Evolutionary conservation across 2,329 filamentous ascomycete genomes (phyloP), one percentile per base, ranked within the genome.

Genomic region (Davidsoniella eucalypti): DNA sequence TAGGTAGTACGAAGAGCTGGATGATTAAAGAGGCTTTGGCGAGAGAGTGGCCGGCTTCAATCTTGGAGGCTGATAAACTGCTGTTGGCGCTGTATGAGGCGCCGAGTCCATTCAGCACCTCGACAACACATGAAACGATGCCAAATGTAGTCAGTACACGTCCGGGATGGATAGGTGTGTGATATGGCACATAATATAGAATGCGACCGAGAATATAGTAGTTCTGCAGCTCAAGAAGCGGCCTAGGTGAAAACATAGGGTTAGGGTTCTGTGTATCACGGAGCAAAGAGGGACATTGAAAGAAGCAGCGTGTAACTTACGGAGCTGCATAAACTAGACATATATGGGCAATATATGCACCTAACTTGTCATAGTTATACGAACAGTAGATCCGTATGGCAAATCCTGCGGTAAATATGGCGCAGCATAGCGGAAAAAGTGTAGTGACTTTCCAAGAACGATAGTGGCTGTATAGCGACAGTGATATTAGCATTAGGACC

Each of bases 171-270:
- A 74, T 60, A 0, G 75, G 76, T 0, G 76, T 68, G 51, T 73
- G 67, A 57, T 78, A 75, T 0, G 76, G 76, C 2, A 77, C 66
- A 58, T 78, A 79, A 59, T 73, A 74, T 17, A 82, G 65, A 10
- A 78, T 66, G 3, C 76, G 70, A 2, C 72, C 72, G 21, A 82
- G 69, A 50, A 79, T 69, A 56, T 77, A 70, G 60, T 80, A 81
- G 57, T 80, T 78, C 50, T 73, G 69, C 2, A 76, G 66, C 48
- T 77, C 75, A 39, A 79, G 69, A 2, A 80, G 65, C 0, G 77
- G 77, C 29, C 12, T 33, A 33, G 4, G 10, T 33, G 26, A 33
- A 10, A 33, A 10, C 6, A 29, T 33, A 33, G 26, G 26, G 26
- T 33, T 33, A 33, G 26, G 26, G 26, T 12, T 33, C 2, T 29